Conservation (phyloP, 2,329 filamentous ascomycete genomes). For the Aspergillus ochraceoroseus region DNA sequence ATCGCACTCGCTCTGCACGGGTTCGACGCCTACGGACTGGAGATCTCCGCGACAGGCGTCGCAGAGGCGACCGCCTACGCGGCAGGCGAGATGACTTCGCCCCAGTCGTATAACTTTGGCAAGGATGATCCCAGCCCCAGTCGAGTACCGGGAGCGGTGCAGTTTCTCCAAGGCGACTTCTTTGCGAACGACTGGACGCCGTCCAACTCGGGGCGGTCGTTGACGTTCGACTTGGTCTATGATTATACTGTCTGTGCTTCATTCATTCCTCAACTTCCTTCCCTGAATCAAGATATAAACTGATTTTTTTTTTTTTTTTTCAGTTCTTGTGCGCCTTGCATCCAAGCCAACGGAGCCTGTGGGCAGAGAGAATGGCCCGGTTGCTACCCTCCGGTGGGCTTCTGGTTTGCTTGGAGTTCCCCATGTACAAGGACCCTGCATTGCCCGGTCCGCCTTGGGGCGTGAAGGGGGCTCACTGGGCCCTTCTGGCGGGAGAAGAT, state of each 20-base stretch:
- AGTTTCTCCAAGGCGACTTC: slow-evolving; percentile 55
- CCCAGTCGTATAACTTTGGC: slow-evolving; percentile 21
- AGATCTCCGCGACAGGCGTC: slow-evolving; percentile 28
- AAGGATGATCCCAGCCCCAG: neutral
- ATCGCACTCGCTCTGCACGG: slow-evolving; percentile 32
- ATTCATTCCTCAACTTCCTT: no score
- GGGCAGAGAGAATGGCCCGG: slow-evolving; percentile 49
- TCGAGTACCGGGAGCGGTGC: slow-evolving; percentile 34
- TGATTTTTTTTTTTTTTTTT: slow-evolving; percentile 36
- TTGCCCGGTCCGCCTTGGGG: slow-evolving; percentile 41
- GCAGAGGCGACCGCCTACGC: slow-evolving; percentile 23
- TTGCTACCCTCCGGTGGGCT: slow-evolving; percentile 3
- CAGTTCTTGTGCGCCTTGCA: slow-evolving; percentile 63
- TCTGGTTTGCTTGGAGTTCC: slow-evolving; percentile 51
- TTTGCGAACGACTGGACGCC: slow-evolving; percentile 11
- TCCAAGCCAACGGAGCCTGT: slow-evolving; percentile 49
- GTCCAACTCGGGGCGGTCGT: neutral
- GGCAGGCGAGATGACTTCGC: slow-evolving; percentile 14
- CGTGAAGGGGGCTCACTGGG: slow-evolving; percentile 36
- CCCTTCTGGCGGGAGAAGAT: slow-evolving; percentile 31
- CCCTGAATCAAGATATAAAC: no score
- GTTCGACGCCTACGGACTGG: slow-evolving; percentile 30
- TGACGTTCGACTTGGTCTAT: slow-evolving; percentile 19
- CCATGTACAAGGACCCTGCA: slow-evolving; percentile 37
- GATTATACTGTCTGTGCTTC: slow-evolving; percentile 56